Evolutionary conservation across 2,329 filamentous ascomycete genomes (phyloP).

Genomic region (Colletotrichum liriopes): DNA sequence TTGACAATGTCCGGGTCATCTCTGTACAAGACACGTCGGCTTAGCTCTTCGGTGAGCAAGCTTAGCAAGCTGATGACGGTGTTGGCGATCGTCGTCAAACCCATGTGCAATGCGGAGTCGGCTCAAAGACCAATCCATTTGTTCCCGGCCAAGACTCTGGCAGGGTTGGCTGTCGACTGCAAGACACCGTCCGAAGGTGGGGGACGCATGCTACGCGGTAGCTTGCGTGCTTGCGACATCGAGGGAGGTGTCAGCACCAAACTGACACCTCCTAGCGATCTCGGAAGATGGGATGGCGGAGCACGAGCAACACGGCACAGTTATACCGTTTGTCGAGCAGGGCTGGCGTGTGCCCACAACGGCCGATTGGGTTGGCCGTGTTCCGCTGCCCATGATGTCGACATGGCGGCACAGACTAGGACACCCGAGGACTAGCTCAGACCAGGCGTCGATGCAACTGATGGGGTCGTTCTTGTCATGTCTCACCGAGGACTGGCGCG

Average conservation of each 20-base stretch:
- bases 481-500: background rate
- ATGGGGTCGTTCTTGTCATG: background rate
- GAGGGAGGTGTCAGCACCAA: background rate
- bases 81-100: background rate
- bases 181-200: background rate
- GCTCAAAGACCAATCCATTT: background rate
- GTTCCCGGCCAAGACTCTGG: background rate
- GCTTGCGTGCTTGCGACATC: constrained; percentile 2
- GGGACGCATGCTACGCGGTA: background rate
- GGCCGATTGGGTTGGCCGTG: background rate
- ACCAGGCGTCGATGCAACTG: background rate
- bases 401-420: background rate
- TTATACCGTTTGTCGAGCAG: background rate
- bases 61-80: background rate
- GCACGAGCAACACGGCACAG: background rate
- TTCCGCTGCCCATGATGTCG: too few species aligned
- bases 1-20: background rate
- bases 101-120: background rate
- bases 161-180: constrained; percentile 4
- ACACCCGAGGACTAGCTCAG: background rate
- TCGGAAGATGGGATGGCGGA: background rate
- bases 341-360: constrained; percentile 2
- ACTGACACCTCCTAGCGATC: background rate
- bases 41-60: constrained; percentile 12
- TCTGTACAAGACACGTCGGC: background rate